Conservation (phyloP, 192 early-diverging fungal genomes). For the Mortierella alpina region DNA sequence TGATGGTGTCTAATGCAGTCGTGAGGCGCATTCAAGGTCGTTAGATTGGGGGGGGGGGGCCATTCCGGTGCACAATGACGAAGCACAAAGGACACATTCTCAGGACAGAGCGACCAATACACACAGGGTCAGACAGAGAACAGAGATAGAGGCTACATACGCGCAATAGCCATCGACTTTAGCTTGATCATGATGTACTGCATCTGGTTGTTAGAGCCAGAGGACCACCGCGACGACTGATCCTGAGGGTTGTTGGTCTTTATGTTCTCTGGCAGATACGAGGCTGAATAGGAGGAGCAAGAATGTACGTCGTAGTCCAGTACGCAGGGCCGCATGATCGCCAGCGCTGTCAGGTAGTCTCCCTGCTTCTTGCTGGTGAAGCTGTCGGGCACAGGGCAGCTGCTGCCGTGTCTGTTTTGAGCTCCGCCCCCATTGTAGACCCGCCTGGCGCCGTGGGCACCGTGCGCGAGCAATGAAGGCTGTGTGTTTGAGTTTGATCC, state of each 20-base stretch:
- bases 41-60: background rate
- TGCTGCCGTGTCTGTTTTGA: background rate
- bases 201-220: slow-evolving; percentile 85
- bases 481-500: slow-evolving; percentile 16
- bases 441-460: background rate
- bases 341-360: slow-evolving; percentile 44
- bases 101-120: background rate
- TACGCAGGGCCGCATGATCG: slow-evolving; percentile 49
- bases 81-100: too few relatives aligned
- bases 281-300: slow-evolving; percentile 86
- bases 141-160: slow-evolving; percentile 57
- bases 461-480: background rate
- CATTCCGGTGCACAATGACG: too few relatives aligned
- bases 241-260: slow-evolving; percentile 85
- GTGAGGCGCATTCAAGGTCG: background rate
- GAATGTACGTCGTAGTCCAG: slow-evolving; percentile 72
- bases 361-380: slow-evolving; percentile 29
- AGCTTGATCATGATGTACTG: slow-evolving; percentile 94
- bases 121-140: too few relatives aligned
- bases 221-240: slow-evolving; percentile 93
- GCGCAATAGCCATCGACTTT: slow-evolving; percentile 84
- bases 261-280: slow-evolving; percentile 89
- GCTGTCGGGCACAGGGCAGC: background rate
- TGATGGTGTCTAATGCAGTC: slow-evolving; percentile 73
- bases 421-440: background rate